Base-by-base conservation (phyloP, 2,329 filamentous ascomycete species). In the Didymella lethalis region DNA sequence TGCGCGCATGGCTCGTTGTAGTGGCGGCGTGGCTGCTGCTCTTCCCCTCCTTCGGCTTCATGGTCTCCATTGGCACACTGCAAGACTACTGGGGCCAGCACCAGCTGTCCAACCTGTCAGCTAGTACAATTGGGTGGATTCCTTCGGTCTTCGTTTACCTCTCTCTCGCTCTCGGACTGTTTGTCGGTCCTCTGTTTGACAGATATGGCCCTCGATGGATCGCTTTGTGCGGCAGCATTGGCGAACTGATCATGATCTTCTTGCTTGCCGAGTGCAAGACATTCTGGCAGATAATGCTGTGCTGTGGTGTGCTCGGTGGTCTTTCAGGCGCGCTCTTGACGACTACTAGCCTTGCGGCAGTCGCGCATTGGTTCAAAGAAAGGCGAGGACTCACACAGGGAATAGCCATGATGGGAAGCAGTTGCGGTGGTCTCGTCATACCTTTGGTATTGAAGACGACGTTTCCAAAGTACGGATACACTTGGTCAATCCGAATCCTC, bases 131-230 rank as follows among this genome's bases (percentile, higher is more conserved):
- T 20, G 92, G 91, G n/a, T 97, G 93, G 93, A 91, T 97, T 50
- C 93, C 95, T 62, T 91, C 90, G 44, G 79, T 96, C n/a, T 95
- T 93, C 70, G 87, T 90, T 2, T 95, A 95, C 68, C 79, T 96
- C 7, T 87, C 88, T 50, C 94, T 97, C 73, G 90, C 93, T 66
- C 86, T 91, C 34, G 92, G 92, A 14, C 84, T 97, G 18, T 92
- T 94, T 70, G 87, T 96, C 47, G 93, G 93, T 0, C 93, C 93
- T 0, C 79, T 96, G 14, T 97, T 76, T 53, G 74, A 76, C 47
- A 68, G 70, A n/a, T 75, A 76, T 36, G 74, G 74, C 14, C 74
- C 74, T 2, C 66, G 70, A 16, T 76, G 73, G 73, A 74, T 76
- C 16, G 69, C 72, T 3, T 41, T 75, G 48, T 48, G 64, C 2